phyloP scores from a whole-genome alignment of 139 green algal species.

The Gonium pectorale region DNA sequence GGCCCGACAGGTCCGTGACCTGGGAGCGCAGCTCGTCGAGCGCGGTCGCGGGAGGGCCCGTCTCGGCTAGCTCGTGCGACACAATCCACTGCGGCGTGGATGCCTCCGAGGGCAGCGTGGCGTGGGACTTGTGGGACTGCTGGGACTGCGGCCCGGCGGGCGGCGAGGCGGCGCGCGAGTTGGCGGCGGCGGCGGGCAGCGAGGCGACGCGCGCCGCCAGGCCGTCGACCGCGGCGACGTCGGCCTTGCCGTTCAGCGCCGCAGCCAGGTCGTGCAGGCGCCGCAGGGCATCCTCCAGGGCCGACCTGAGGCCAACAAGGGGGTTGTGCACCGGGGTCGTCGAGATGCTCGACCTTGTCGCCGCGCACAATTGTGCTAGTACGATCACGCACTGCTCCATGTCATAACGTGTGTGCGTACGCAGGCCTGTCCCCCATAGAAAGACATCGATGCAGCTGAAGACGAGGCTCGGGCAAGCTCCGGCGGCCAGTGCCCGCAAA shows the following conservation, averaged over 20 bases:
- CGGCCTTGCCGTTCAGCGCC: conserved; percentile 28
- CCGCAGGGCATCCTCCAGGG: conserved; percentile 24
- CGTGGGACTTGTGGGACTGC: background rate
- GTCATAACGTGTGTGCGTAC: no score
- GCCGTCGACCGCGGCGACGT: background rate
- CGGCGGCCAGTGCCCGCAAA: no score
- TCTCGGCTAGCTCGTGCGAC: conserved; percentile 14
- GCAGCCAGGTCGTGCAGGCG: conserved; percentile 20
- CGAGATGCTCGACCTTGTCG: no score
- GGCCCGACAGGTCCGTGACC: background rate
- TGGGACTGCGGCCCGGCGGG: background rate
- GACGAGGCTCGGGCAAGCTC: no score
- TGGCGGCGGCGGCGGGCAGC: background rate
- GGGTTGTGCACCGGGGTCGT: no score
- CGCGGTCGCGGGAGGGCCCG: background rate
- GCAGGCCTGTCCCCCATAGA: no score
- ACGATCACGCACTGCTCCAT: no score
- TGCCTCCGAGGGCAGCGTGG: background rate
- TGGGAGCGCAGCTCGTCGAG: conserved; percentile 11
- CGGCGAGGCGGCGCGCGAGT: background rate
- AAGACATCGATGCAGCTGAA: no score
- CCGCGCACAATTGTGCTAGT: no score
- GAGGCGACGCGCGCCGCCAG: background rate
- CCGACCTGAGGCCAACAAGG: no score
- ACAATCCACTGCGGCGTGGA: conserved; percentile 2